Base-by-base conservation (phyloP, 2,329 filamentous ascomycete genomes). In the Huntiella bhutanensis region DNA sequence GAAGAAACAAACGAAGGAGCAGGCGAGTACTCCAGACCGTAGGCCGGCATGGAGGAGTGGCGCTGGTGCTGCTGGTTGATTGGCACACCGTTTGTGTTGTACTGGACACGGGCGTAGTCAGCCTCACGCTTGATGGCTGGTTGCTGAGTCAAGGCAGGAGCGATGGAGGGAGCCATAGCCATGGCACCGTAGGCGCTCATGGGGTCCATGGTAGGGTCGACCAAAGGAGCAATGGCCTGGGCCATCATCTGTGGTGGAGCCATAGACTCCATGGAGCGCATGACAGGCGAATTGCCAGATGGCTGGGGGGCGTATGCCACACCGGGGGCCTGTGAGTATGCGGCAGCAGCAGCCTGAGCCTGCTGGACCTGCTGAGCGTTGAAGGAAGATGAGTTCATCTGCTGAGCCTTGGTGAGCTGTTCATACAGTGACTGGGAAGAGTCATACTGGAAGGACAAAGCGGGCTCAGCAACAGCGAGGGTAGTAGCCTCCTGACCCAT, bases 401-500 rank as follows among this genome's bases (percentile, higher is more conserved):
- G 91, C 65, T 98, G 91, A 41, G 88, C 87, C 70, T 96, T 98
- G 57, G 91, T 98, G 67, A 98, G 79, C 70, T 98, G 91, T 71
- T 98, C 91, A 62, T 94, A 98, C 51, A 98, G 80, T 55, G 91
- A 96, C 66, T 98, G 91, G 33, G 91, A 96, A 17, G 91, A 95
- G 67, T 98, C 91, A 66, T 95, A 98, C 65, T 98, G 86, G 68
- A 98, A 98, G 1, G 91, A 98, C 56, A 96, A 69, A 44, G 91
- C 91, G 33, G 91, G 91, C 68, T 98, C 91, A 73, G 81, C 93
- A 60, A 96, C 86, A 46, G 91, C 91, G 56, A 94, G 79, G 12
- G 91, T 98, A 44, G 87, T 98, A 48, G 91, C 85, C 66, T 98
- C 91, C 65, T 98, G 91, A 54, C 82, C 81, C 88, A 96, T 96